Evolutionary conservation across 1,284 basidiomycete genomes (phyloP), one percentile per base, ranked within the genome.

Genomic region (Ganoderma meredithae): DNA sequence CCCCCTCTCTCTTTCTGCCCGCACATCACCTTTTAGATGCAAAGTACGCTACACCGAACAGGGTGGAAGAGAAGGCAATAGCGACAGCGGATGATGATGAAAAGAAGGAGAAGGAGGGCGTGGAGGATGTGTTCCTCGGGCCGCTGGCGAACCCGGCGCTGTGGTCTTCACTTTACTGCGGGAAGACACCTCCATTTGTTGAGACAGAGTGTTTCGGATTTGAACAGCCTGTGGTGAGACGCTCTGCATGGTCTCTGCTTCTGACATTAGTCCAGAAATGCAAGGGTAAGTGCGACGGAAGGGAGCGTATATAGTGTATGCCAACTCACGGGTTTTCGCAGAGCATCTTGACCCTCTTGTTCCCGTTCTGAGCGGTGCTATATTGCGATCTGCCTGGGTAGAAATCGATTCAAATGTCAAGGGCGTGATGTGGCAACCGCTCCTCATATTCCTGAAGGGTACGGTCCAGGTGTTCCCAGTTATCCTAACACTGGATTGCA

Each of bases 371-470:
- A 87, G 90, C 52, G 74, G 80, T 1, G 89, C 87, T 0, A 82
- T 93, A 6, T 80, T 96, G 43, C 87, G 90, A 17, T 91, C 90
- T 27, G 91, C 92, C 7, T 96, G 94, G 91, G 80, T 87, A 0
- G 95, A 97, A 76, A 82, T 84, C 4, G 94, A 96, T 74, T 72
- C 81, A 0, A 82, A 81, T 1, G 94, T 96, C 0, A 89, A 92
- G 75, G 78, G 82, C 9, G 79, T 80, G 1, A 90, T 96, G 84
- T 92, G 91, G 82, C 85, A 88, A 36, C 90, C 92, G 0, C 76
- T 95, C 39, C 81, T 95, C 7, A 82, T 84, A 10, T 93, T 95
- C 76, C 79, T 96, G 56, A 89, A 87, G 78, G 89, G 94, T 93
- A 73, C 62, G 84, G n/a, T n/a, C n/a, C n/a, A n/a, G n/a, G 58